Conservation (phyloP, 75 land plant species). For the Ceratopteris richardii region DNA sequence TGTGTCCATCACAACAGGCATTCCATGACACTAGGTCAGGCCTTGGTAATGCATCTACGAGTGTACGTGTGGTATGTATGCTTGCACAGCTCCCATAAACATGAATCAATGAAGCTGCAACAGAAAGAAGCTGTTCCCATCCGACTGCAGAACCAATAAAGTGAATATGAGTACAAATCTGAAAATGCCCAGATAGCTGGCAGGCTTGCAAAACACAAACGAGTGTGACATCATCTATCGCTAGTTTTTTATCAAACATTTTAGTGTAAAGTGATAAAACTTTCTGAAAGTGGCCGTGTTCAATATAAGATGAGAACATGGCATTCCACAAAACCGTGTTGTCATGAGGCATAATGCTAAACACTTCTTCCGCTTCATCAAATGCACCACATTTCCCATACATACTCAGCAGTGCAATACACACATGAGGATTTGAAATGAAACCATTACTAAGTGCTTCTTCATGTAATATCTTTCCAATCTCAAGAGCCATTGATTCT, state of each 20-base stretch:
- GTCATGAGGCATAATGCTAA: neutral
- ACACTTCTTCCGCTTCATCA: conserved; percentile 3
- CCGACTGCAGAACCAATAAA: neutral
- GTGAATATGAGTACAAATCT: neutral
- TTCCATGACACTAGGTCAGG: conserved; percentile 1
- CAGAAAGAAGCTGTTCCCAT: neutral
- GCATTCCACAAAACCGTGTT: conserved; percentile 8
- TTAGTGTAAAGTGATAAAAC: conserved; percentile 15
- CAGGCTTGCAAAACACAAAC: conserved; percentile 16
- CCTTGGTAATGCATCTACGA: neutral
- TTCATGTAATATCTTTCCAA: conserved; percentile 11
- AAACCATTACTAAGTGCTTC: conserved; percentile 1
- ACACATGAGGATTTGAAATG: neutral
- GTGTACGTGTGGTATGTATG: neutral
- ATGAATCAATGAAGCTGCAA: neutral
- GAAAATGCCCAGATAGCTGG: neutral
- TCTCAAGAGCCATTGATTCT: conserved; percentile 6
- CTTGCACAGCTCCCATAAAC: conserved; percentile 5
- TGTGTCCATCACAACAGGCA: neutral
- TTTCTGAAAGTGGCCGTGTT: conserved; percentile 7
- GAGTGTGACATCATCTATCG: conserved; percentile 26
- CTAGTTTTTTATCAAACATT: conserved; percentile 24
- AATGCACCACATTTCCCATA: conserved; percentile 15
- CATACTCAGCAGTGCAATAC: conserved; percentile 6
- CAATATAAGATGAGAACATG: conserved; percentile 11